phyloP scores from a whole-genome alignment of 768 basidiomycete genomes.

The Tephrocybe sp. region DNA sequence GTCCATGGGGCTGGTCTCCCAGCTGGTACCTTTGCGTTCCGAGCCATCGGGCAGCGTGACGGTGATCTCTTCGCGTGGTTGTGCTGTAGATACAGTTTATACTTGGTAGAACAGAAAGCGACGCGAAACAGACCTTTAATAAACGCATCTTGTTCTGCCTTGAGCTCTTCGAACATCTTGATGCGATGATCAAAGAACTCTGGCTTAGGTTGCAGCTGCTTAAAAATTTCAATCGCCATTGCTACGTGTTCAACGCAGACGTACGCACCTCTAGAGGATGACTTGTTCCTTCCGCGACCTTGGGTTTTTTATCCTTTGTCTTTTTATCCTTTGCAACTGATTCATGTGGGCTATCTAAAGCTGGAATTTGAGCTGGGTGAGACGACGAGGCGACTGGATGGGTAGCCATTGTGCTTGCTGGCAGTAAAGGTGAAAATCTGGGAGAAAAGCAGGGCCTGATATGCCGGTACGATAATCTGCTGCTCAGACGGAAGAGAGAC shows the following conservation, averaged over 20 bases:
- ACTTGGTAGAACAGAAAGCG: not conserved
- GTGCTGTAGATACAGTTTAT: conserved; percentile 39
- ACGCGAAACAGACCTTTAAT: conserved; percentile 55
- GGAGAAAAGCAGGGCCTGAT: conserved; percentile 19
- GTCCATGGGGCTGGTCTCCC: conserved; percentile 93
- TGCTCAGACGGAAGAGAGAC: conserved; percentile 30
- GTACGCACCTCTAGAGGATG: conserved; percentile 63
- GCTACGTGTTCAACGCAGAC: not conserved
- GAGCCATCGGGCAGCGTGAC: conserved; percentile 88
- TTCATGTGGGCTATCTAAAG: conserved; percentile 42
- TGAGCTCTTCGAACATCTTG: conserved; percentile 84
- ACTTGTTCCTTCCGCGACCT: conserved; percentile 35
- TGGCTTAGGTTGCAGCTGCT: conserved; percentile 77
- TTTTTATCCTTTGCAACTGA: conserved; percentile 16
- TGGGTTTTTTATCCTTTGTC: conserved; percentile 40
- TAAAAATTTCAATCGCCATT: conserved; percentile 11
- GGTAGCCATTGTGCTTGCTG: conserved; percentile 37
- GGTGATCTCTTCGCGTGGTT: conserved; percentile 80
- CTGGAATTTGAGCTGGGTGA: conserved; percentile 45
- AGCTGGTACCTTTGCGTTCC: conserved; percentile 78
- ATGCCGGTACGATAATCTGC: conserved; percentile 28
- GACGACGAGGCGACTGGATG: conserved; percentile 55
- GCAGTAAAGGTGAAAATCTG: conserved; percentile 13
- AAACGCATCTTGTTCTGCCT: conserved; percentile 78
- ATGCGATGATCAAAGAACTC: conserved; percentile 88